Evolutionary conservation across 2,329 filamentous ascomycete species (phyloP), one percentile per base, ranked within the genome.

Genomic region (Bipolaris victoriae): DNA sequence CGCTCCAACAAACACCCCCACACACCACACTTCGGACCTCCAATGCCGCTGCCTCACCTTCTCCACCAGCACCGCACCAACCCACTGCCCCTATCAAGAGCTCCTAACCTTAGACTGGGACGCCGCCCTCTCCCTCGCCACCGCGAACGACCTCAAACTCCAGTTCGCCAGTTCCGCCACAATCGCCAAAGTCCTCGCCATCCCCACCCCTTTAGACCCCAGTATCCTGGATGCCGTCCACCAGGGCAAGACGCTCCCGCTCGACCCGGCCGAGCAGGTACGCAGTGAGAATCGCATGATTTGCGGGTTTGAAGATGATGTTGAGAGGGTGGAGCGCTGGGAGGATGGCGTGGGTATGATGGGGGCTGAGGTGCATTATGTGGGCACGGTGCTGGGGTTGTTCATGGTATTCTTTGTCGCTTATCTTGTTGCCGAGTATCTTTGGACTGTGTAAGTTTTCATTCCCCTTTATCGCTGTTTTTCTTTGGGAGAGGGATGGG

Each of bases 41-140:
- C 58, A 65, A 37, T 73, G 70, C 48, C 65, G 65, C 46, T 73
- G 70, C 46, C 45, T 73, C 0, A 64, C 67, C 20, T 67, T 69
- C 49, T 65, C 64, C 7, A 57, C 63, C 10, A 58, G 61, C 33
- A 55, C 64, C 16, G 51, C 48, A 35, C 67, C 69, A 10, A 61
- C 55, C 1, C 29, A 61, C 9, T 72, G 70, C 65, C 59, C 62
- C 4, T 61, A 67, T 37, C 49, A 68, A 22, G 62, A 62, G 41
- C 61, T 64, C 1, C 63, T 67, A 20, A 56, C 58, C 1, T 61
- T 72, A 6, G 61, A 64, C 52, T 73, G 69, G 69, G 43, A 62
- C 15, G 59, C 64, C 0, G 70, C 70, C 5, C 62, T 62, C n/a
- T 55, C 52, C 0, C 60, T 72, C 11, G 68, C 70, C 2, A 58